Evolutionary conservation across 805 yeast species (phyloP), one percentile per base, ranked within the genome.

Genomic region (Kluyveromyces wickerhamii): DNA sequence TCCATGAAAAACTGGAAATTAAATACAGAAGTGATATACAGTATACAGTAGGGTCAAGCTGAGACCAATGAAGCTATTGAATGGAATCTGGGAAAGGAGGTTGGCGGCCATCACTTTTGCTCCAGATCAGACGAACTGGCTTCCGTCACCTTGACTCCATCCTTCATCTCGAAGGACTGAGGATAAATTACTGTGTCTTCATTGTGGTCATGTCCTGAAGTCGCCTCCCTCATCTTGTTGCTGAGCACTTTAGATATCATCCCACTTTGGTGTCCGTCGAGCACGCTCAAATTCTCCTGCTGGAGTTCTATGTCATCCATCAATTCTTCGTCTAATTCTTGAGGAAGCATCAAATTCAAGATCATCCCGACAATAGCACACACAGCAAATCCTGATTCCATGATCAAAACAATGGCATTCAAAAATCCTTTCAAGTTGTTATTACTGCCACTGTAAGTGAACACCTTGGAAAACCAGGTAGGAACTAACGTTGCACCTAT

Each of bases 381-480:
- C 19, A 80, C 62, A 14, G 88, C 84, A 50, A 75, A 79, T 11
- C 85, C 79, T 4, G 85, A 76, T 52, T 79, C 82, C 74, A 79
- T 71, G 31, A 81, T 77, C 38, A 81, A 67, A 16, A 69, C 66
- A 37, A 81, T 74, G 29, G 88, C 88, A 49, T 78, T 72, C 34
- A 74, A 60, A 57, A 81, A 75, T 1, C 89, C 88, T 30, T 49
- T 45, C 29, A 78, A 63, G 2, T 74, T 66, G 17, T 52, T 47
- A 60, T 81, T 80, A 44, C 51, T 48, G n/a, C 88, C 88, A 2
- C 51, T 36, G 60, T 81, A 81, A 13, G 84, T 73, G 62, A 81
- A 80, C 10, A 81, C 72, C 41, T 63, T 50, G 35, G 60, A 54
- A 49, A 81, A 81, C 86, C 86, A 81, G 49, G 60, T 54, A 22